These are phyloP conservation scores for Corniculantispora saksenae DNA, from an alignment of 2,329 filamentous ascomycete species.

Conservation along the genomic window DNA sequence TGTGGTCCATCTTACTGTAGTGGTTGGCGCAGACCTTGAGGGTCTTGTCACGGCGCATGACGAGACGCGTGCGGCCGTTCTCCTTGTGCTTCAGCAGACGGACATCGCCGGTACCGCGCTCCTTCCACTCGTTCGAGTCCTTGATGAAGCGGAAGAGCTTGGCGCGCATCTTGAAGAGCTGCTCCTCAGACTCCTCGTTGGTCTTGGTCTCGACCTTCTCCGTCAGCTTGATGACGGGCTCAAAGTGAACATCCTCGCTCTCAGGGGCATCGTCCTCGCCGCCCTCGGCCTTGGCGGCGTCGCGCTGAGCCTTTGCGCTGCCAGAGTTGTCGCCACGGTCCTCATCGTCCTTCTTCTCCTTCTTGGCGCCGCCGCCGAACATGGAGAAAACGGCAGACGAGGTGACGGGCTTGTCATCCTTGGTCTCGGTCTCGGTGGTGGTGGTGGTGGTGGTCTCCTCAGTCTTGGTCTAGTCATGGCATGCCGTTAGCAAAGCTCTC, in stretches of 20 bases:
- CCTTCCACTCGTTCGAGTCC: constrained; percentile 95
- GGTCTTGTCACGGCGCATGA: constrained; percentile 99
- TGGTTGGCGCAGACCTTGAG: constrained; percentile 99
- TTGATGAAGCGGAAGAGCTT: constrained; percentile 99
- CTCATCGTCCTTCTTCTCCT: constrained; percentile 87
- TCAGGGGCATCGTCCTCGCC: constrained; percentile 76
- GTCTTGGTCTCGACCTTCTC: constrained; percentile 97
- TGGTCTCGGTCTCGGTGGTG: constrained; percentile 24
- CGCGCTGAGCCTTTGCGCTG: constrained; percentile 77
- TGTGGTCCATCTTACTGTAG: constrained; percentile 77
- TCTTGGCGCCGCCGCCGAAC: constrained; percentile 97
- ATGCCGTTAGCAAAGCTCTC: neutral
- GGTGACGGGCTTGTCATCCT: constrained; percentile 47
- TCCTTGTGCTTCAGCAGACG: constrained; percentile 98
- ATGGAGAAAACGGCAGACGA: constrained; percentile 85
- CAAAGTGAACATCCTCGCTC: constrained; percentile 93
- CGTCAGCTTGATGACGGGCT: constrained; percentile 92
- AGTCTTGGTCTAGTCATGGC: neutral
- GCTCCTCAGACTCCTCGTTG: constrained; percentile 97
- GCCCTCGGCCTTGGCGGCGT: constrained; percentile 59
- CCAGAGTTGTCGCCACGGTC: constrained; percentile 86
- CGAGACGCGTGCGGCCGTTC: constrained; percentile 94
- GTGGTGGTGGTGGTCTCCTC: too few relatives aligned
- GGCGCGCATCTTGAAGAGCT: constrained; percentile 98
- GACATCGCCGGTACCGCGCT: constrained; percentile 95